Conservation (phyloP, 2,329 filamentous ascomycete species). For the Orbilia oligospora region DNA sequence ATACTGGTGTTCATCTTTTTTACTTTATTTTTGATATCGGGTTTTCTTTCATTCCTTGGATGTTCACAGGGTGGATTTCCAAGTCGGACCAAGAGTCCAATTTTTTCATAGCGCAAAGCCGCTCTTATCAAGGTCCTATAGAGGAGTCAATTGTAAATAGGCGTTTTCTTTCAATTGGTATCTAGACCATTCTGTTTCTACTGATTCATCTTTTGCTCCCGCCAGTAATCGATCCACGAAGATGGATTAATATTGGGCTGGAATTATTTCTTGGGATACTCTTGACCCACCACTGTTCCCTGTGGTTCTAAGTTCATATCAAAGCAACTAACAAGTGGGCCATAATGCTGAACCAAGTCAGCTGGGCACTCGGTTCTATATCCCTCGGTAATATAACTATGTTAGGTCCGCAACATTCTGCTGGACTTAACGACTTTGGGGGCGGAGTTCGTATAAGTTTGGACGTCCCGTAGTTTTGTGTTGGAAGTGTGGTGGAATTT, state of each 20-base stretch:
- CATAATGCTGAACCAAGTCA: background rate
- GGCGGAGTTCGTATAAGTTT: constrained; percentile 31
- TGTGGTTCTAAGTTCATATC: constrained; percentile 1
- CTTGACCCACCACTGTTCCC: background rate
- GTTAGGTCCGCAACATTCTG: background rate
- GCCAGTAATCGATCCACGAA: background rate
- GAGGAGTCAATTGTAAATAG: constrained; percentile 48
- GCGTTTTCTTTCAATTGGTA: constrained; percentile 16
- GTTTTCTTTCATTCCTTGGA: constrained; percentile 20
- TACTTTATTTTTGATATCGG: background rate
- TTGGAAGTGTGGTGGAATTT: constrained; percentile 50
- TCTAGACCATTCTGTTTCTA: constrained; percentile 28
- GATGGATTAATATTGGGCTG: constrained; percentile 14
- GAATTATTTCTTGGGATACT: background rate
- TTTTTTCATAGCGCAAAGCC: constrained; percentile 21
- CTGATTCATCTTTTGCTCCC: constrained; percentile 18
- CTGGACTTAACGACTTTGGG: background rate
- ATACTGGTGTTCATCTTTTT: background rate
- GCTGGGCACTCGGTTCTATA: background rate
- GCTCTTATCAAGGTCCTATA: constrained; percentile 17
- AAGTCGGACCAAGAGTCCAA: constrained; percentile 25
- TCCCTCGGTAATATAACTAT: background rate
- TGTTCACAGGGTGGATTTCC: constrained; percentile 17
- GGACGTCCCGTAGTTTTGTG: constrained; percentile 28
- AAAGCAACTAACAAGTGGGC: background rate